phyloP scores from a whole-genome alignment of 2,329 filamentous ascomycete species.

The Cordyceps pruinosa region DNA sequence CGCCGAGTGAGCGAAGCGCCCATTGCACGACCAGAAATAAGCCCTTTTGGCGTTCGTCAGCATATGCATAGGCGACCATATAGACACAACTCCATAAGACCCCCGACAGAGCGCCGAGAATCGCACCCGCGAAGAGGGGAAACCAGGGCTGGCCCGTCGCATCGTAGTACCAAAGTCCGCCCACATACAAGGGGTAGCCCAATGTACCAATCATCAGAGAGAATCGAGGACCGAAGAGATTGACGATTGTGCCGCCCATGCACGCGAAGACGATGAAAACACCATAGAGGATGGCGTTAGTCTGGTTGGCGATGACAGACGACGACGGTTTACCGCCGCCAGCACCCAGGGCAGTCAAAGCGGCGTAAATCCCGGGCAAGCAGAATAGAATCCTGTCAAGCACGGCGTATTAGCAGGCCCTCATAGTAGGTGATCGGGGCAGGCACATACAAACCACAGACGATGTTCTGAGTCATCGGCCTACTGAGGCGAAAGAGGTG shows the following conservation, averaged over 20 bases:
- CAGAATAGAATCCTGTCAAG: constrained; percentile 17
- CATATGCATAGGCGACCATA: constrained; percentile 16
- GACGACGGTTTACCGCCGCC: constrained; percentile 16
- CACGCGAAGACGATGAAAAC: constrained; percentile 14
- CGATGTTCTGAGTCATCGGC: not conserved
- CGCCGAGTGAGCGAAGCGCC: constrained; percentile 8
- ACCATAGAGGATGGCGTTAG: constrained; percentile 16
- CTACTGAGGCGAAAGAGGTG: not conserved
- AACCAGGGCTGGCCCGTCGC: constrained; percentile 15
- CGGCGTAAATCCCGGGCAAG: constrained; percentile 19
- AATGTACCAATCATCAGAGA: constrained; percentile 15
- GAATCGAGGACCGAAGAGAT: constrained; percentile 14
- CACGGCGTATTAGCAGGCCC: not conserved
- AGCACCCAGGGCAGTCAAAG: constrained; percentile 19
- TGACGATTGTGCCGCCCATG: constrained; percentile 16
- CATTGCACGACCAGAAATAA: constrained; percentile 9
- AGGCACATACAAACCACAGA: not conserved
- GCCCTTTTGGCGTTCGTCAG: constrained; percentile 13
- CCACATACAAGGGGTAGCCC: constrained; percentile 18
- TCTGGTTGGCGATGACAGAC: constrained; percentile 15
- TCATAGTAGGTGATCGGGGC: not conserved
- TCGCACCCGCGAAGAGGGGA: constrained; percentile 15
- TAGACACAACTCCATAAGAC: too few relatives aligned
- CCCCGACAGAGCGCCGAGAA: constrained; percentile 16
- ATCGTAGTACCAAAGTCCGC: constrained; percentile 19